A percentile compares a stretch with the other conserved stretches of the same genome.
Conservation (phyloP, 768 basidiomycete genomes). For the Gymnopilus junonius region DNA sequence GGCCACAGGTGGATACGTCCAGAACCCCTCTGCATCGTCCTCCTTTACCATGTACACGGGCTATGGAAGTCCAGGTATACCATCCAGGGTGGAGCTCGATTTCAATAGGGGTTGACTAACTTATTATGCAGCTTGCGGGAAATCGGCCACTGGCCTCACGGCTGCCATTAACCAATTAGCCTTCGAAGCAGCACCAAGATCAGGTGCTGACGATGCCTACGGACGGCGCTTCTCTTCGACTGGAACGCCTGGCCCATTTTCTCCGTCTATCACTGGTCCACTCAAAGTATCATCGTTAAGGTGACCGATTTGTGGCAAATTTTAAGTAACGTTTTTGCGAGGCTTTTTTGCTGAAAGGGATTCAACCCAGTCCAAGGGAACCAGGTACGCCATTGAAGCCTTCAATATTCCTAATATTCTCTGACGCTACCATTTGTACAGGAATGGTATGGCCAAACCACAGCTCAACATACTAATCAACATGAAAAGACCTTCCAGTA, state of each 20-base stretch:
- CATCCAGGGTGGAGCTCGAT: neutral
- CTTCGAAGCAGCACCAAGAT: constrained; percentile 53
- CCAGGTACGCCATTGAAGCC: constrained; percentile 27
- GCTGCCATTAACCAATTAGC: constrained; percentile 63
- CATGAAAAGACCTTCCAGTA: constrained; percentile 54
- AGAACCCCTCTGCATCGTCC: constrained; percentile 53
- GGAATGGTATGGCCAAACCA: constrained; percentile 60
- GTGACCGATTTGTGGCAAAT: constrained; percentile 47
- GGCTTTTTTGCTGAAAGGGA: neutral
- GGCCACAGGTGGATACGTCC: constrained; percentile 56
- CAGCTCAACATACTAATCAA: constrained; percentile 43
- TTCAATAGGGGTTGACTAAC: neutral
- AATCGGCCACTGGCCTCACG: constrained; percentile 50
- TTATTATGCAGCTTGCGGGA: constrained; percentile 51
- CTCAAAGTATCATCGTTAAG: constrained; percentile 62
- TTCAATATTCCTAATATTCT: neutral
- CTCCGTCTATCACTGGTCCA: constrained; percentile 51
- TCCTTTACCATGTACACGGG: constrained; percentile 63
- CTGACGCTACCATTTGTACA: constrained; percentile 15
- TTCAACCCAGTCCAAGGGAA: constrained; percentile 50
- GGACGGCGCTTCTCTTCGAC: constrained; percentile 64
- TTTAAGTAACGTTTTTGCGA: neutral
- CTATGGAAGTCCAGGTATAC: constrained; percentile 50
- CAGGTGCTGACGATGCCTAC: constrained; percentile 61
- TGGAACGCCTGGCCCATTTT: constrained; percentile 53